phyloP scores from a whole-genome alignment of 139 green algal species.

The Diplosphaera chodatii region DNA sequence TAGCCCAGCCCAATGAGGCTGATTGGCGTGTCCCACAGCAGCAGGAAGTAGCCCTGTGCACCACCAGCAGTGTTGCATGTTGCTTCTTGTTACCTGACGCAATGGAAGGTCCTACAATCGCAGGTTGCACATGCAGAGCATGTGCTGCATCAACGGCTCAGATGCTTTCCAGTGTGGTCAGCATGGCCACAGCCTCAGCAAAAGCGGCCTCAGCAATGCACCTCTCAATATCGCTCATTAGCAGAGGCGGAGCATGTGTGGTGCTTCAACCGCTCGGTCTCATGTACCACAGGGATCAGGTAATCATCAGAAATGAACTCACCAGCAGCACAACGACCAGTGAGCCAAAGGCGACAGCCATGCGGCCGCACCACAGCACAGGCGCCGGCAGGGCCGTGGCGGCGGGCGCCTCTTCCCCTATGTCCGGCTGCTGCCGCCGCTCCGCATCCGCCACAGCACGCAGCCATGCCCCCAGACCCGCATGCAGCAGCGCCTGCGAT shows the following conservation, averaged over 20 bases:
- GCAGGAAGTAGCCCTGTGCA: constrained; percentile 23
- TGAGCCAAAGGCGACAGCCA: constrained; percentile 13
- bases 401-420: neutral
- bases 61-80: no score
- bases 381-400: neutral
- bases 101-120: no score
- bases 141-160: no score
- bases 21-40: constrained; percentile 17
- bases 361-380: constrained; percentile 1
- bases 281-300: no score
- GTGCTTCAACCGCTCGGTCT: no score
- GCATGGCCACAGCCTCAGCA: no score
- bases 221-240: no score
- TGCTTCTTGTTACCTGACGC: no score
- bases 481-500: constrained; percentile 23
- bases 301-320: neutral
- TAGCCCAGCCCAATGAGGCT: constrained; percentile 29
- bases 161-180: no score
- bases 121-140: no score
- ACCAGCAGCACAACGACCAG: constrained; percentile 20
- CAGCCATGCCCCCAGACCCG: constrained; percentile 5
- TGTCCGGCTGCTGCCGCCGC: neutral
- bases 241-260: no score
- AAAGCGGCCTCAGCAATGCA: no score
- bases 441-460: neutral